Evolutionary conservation across 108 stramenopile genomes (phyloP), one percentile per base, ranked within the genome.

Genomic region (Fragilariopsis cylindrus): DNA sequence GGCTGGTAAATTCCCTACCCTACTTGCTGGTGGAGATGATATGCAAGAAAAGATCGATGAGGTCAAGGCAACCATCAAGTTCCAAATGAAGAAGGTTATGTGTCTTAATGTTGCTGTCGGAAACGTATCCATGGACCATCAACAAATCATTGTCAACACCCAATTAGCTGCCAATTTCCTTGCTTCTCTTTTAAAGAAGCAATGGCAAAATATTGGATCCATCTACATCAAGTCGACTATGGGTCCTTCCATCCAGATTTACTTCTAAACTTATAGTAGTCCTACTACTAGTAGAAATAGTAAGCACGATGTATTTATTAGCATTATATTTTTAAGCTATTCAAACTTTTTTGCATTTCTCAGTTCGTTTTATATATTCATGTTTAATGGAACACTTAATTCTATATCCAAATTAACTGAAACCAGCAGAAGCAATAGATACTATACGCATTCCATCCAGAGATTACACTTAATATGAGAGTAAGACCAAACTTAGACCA

Each of bases 31-130:
- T 74, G 82, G 87, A 30, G 98, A 99, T 65, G 93, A 98, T 79
- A 96, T 99, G 87, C 92, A 97, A 86, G 96, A 93, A 81, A 99
- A 99, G 97, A 95, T 98, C 62, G 97, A 99, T 73, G 97, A 97
- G 85, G 85, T 97, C 78, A 97, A 97, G 85, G 89, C 96, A 68
- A 99, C 98, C 81, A 98, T 99, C 94, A 99, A 99, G 93, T 99
- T 99, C 90, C 99, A 99, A 93, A 99, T 99, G 99, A 99, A 99
- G 97, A 99, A 99, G 91, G 99, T 99, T 47, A 97, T 98, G 97
- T 98, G 98, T 93, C 85, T 99, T 43, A 97, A 95, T 78, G 97
- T 98, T 74, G 96, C 98, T 73, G 97, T 99, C 67, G 99, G 95
- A 76, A 97, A 99, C 80, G 91, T 98, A 40, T 75, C 73, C 60